Conservation (phyloP, 768 basidiomycete genomes). For the Suillus paluster region DNA sequence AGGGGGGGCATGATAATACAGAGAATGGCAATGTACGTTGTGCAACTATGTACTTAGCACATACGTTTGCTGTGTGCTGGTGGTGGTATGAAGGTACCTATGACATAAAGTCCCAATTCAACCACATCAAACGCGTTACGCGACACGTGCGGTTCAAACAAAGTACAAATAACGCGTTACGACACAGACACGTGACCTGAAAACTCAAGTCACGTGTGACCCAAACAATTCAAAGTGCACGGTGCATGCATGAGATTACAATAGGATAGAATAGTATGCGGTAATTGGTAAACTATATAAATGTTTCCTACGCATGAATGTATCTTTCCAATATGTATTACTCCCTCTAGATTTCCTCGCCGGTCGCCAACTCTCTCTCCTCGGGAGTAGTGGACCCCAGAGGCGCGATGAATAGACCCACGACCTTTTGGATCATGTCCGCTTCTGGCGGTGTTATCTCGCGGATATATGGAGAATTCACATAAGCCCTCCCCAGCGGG, state of each 20-base stretch:
- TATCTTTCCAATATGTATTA: background rate
- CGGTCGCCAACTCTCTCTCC: slow-evolving; percentile 41
- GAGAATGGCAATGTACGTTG: background rate
- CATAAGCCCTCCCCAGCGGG: slow-evolving; percentile 57
- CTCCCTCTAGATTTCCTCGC: background rate
- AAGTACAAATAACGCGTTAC: slow-evolving; percentile 28
- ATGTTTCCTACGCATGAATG: background rate
- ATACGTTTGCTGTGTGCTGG: slow-evolving; percentile 16
- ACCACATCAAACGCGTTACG: slow-evolving; percentile 17
- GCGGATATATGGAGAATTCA: slow-evolving; percentile 38
- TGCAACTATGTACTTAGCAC: slow-evolving; percentile 16
- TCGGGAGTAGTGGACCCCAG: slow-evolving; percentile 49
- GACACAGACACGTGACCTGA: slow-evolving; percentile 26
- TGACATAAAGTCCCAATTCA: slow-evolving; percentile 22
- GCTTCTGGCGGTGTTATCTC: slow-evolving; percentile 29
- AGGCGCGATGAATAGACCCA: slow-evolving; percentile 31
- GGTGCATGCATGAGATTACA: background rate
- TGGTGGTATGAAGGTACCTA: slow-evolving; percentile 1
- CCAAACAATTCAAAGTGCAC: background rate
- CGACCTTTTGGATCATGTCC: background rate
- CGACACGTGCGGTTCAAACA: slow-evolving; percentile 18
- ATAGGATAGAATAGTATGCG: background rate
- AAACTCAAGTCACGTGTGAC: slow-evolving; percentile 22
- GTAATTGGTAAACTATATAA: slow-evolving; percentile 1
- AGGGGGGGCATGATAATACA: slow-evolving; percentile 17